A percentile compares a stretch with the other conserved stretches of the same genome.
These are phyloP conservation scores for Boletus eberwhitei DNA, from an alignment of 768 basidiomycete genomes.

Conservation along the genomic window DNA sequence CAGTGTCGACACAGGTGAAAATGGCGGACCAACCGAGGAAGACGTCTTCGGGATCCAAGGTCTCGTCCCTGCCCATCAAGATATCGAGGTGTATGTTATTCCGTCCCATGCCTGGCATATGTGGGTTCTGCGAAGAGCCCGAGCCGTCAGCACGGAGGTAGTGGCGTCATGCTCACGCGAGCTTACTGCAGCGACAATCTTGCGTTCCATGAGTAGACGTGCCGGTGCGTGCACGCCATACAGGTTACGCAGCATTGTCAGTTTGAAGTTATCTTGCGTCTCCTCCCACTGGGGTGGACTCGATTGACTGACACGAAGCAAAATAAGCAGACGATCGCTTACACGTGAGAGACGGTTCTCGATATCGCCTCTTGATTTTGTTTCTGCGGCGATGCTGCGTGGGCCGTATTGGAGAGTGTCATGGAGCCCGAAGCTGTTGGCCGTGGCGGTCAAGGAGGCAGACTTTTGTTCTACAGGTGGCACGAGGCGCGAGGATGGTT, in stretches of 20 bases:
- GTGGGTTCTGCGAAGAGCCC: conserved; percentile 48
- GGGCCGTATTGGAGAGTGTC: conserved; percentile 86
- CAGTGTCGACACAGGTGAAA: background rate
- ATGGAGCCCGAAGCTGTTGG: conserved; percentile 78
- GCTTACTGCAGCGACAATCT: conserved; percentile 69
- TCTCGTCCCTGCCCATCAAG: conserved; percentile 89
- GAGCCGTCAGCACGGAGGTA: background rate
- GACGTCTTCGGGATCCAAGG: conserved; percentile 72
- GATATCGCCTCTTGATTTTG: conserved; percentile 57
- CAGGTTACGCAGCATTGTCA: conserved; percentile 79
- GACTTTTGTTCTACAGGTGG: conserved; percentile 53
- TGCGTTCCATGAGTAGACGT: conserved; percentile 90
- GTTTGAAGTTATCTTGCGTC: conserved; percentile 83
- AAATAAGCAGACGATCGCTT: conserved; percentile 20
- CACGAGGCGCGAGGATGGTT: conserved; percentile 59
- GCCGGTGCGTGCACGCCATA: conserved; percentile 89
- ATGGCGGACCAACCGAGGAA: conserved; percentile 58
- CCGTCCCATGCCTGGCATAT: conserved; percentile 59
- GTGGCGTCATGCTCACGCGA: background rate
- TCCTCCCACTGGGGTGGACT: conserved; percentile 74
- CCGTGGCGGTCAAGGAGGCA: conserved; percentile 64
- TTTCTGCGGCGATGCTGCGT: conserved; percentile 73
- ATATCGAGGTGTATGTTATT: conserved; percentile 90
- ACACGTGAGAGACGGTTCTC: conserved; percentile 78
- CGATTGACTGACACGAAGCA: background rate